phyloP scores from a whole-genome alignment of 257 asterid species.

The Striga asiatica region DNA sequence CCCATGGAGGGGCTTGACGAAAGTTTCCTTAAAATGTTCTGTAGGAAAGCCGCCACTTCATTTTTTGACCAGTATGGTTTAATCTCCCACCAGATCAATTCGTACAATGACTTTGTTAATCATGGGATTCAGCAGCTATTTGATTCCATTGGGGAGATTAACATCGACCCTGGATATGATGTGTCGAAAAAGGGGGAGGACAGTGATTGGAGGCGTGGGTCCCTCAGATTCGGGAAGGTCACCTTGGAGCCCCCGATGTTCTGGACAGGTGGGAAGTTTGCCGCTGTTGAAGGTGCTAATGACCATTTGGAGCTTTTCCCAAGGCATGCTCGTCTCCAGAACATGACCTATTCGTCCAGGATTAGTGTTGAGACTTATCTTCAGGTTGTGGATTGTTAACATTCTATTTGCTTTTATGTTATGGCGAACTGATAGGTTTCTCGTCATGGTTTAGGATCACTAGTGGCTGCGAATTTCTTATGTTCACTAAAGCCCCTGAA shows the following conservation, averaged over 20 bases:
- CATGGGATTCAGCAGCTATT: slow-evolving; percentile 63
- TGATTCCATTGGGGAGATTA: slow-evolving; percentile 68
- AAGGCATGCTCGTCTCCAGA: slow-evolving; percentile 86
- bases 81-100: slow-evolving; percentile 73
- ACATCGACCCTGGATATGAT: slow-evolving; percentile 68
- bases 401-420: background rate
- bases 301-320: slow-evolving; percentile 46
- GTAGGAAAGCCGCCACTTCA: slow-evolving; percentile 52
- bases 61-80: slow-evolving; percentile 74
- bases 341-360: slow-evolving; percentile 78
- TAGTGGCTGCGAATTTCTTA: no score
- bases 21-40: slow-evolving; percentile 35
- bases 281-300: slow-evolving; percentile 34
- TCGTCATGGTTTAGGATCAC: no score
- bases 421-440: no score
- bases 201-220: slow-evolving; percentile 69
- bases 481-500: no score
- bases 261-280: slow-evolving; percentile 55
- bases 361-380: slow-evolving; percentile 52
- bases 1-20: slow-evolving; percentile 37
- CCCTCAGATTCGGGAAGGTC: slow-evolving; percentile 72
- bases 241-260: slow-evolving; percentile 48
- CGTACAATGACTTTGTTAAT: slow-evolving; percentile 60
- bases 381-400: slow-evolving; percentile 33
- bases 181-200: slow-evolving; percentile 81